phyloP scores from a whole-genome alignment of 495 filamentous ascomycete species.

The Penicillium maclennaniae region DNA sequence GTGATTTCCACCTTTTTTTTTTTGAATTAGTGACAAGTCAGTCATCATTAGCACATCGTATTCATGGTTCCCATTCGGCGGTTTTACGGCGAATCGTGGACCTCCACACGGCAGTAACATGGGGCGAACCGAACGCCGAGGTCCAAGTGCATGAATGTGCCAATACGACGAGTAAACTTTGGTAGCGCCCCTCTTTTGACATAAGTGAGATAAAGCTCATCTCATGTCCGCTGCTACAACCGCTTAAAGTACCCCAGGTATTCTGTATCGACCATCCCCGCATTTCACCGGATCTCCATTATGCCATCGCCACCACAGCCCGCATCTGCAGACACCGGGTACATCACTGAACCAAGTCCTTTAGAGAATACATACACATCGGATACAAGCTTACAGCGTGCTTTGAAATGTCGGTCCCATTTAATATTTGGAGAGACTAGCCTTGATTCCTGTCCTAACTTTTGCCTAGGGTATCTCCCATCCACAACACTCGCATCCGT shows the following conservation, averaged over 20 bases:
- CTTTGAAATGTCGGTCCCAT: constrained; percentile 22
- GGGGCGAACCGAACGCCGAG: constrained; percentile 21
- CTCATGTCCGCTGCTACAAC: not conserved
- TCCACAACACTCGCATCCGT: constrained; percentile 13
- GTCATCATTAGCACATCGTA: not conserved
- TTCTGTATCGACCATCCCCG: not conserved
- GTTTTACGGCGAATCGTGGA: constrained; percentile 6
- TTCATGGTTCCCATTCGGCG: constrained; percentile 1
- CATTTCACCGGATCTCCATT: not conserved
- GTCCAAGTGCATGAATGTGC: constrained; percentile 5
- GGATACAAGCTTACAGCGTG: constrained; percentile 25
- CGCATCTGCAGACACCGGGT: constrained; percentile 33
- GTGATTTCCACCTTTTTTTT: too few relatives aligned
- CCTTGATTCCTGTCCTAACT: not conserved
- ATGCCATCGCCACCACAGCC: constrained; percentile 45
- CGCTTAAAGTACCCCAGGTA: not conserved
- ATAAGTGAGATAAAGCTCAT: not conserved
- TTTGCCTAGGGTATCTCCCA: constrained; percentile 30
- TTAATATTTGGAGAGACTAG: not conserved
- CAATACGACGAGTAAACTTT: constrained; percentile 2
- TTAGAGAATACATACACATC: constrained; percentile 34
- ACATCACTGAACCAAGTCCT: constrained; percentile 25
- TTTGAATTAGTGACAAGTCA: not conserved
- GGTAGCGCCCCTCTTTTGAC: constrained; percentile 1
- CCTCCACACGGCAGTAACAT: not conserved